Evolutionary conservation across 2,329 filamentous ascomycete genomes (phyloP).

Genomic region (Aspergillus sp.): DNA sequence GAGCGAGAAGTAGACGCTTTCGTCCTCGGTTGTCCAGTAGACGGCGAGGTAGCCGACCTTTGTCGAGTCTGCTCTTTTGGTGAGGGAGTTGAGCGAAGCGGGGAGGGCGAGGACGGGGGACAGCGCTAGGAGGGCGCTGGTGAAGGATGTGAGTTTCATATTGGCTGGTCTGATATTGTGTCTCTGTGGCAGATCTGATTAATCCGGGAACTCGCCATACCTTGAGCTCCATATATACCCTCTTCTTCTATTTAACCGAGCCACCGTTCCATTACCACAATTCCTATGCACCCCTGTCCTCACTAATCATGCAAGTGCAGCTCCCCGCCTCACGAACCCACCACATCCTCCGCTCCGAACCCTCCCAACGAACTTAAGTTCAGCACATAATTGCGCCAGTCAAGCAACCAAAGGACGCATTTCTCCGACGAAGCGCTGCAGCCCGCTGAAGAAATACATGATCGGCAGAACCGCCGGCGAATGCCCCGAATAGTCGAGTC

Average conservation of each 20-base stretch:
- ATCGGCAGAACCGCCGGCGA: conserved; percentile 15
- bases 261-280: not conserved
- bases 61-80: conserved; percentile 3
- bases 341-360: too few species aligned
- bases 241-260: too few species aligned
- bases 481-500: conserved; percentile 7
- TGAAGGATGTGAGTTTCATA: not conserved
- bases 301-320: too few species aligned
- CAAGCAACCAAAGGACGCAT: conserved; percentile 1
- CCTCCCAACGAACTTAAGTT: too few species aligned
- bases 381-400: not conserved
- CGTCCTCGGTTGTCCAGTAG: conserved; percentile 23
- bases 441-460: not conserved
- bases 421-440: not conserved
- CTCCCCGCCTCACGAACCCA: too few species aligned
- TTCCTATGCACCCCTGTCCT: too few species aligned
- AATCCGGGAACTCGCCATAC: too few species aligned
- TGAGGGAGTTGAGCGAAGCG: not conserved
- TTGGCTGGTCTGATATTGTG: not conserved
- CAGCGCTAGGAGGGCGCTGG: not conserved
- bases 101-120: not conserved
- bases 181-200: too few species aligned
- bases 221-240: too few species aligned
- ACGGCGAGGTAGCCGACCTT: conserved; percentile 22
- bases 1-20: conserved; percentile 22